phyloP scores from a whole-genome alignment of 2,329 filamentous ascomycete genomes.

The Monosporascus sp. region DNA sequence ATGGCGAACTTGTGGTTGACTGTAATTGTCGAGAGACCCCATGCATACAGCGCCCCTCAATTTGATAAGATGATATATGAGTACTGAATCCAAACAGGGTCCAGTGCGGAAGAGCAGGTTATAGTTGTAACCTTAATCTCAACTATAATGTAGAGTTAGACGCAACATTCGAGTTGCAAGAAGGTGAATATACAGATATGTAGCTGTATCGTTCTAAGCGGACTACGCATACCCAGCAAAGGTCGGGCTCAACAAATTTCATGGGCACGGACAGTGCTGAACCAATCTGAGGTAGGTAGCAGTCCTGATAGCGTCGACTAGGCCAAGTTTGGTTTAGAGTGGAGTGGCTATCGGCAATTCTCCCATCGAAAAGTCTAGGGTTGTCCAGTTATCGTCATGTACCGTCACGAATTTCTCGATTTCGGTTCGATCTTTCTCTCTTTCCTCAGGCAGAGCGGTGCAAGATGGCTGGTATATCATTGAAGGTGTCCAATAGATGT shows the following conservation, averaged over 20 bases:
- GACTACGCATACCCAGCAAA: background rate
- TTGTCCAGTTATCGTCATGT: background rate
- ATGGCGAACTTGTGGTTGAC: too few species aligned
- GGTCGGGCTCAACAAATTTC: background rate
- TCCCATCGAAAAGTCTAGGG: background rate
- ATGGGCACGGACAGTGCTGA: background rate
- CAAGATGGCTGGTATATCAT: slow-evolving; percentile 17
- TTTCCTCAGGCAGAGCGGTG: background rate
- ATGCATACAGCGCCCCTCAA: too few species aligned
- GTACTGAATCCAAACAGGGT: too few species aligned
- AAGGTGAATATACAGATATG: too few species aligned
- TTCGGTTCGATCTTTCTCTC: background rate
- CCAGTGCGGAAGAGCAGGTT: too few species aligned
- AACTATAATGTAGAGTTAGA: too few species aligned
- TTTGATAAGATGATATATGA: too few species aligned
- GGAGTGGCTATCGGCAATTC: background rate
- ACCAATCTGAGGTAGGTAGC: background rate
- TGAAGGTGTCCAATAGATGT: slow-evolving; percentile 41
- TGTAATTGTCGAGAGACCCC: too few species aligned
- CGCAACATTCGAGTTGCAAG: too few species aligned
- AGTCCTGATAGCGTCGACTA: background rate
- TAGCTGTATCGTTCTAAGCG: background rate
- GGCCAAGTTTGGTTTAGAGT: background rate
- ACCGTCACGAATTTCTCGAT: background rate
- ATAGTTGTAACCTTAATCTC: too few species aligned